Evolutionary conservation across 75 land plant genomes (phyloP).

Genomic region (Larix kaempferi): DNA sequence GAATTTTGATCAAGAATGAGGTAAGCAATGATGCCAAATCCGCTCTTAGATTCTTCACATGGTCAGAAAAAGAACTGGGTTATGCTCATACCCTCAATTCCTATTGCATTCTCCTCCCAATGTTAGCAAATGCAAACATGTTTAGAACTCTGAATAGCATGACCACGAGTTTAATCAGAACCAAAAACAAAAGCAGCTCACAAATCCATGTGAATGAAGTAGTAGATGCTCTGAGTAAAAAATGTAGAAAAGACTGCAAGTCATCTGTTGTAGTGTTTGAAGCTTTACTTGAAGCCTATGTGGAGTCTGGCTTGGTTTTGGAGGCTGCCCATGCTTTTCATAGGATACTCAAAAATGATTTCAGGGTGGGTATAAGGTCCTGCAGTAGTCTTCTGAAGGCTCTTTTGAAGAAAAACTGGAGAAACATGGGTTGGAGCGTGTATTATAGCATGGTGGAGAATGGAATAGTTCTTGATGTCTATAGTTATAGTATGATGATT

Average conservation of each 20-base stretch:
- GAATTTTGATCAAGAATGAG: too few relatives aligned
- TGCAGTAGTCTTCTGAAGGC: conserved; percentile 44
- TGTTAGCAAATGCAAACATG: conserved; percentile 20
- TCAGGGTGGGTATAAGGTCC: conserved; percentile 30
- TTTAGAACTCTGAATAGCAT: conserved; percentile 15
- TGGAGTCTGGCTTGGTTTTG: conserved; percentile 19
- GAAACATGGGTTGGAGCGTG: conserved; percentile 37
- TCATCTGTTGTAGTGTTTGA: conserved; percentile 26
- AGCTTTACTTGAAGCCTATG: conserved; percentile 36
- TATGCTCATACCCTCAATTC: conserved; percentile 16
- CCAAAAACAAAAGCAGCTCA: too few relatives aligned
- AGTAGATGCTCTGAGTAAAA: conserved; percentile 12
- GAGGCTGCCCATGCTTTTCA: conserved; percentile 18
- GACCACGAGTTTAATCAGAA: conserved; percentile 15
- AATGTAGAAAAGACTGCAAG: not conserved
- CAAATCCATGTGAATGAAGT: not conserved
- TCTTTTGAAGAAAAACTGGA: conserved; percentile 14
- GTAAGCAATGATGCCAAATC: conserved; percentile 9
- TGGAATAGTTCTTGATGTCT: conserved; percentile 40
- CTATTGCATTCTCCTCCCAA: conserved; percentile 17
- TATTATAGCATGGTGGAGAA: conserved; percentile 33
- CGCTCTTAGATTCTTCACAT: conserved; percentile 33
- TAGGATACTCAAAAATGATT: conserved; percentile 8
- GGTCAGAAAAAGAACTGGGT: conserved; percentile 22
- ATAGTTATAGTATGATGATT: conserved; percentile 55